Evolutionary conservation across 768 basidiomycete genomes (phyloP), one percentile per base, ranked within the genome.

Genomic region (Steccherinum ochraceum): DNA sequence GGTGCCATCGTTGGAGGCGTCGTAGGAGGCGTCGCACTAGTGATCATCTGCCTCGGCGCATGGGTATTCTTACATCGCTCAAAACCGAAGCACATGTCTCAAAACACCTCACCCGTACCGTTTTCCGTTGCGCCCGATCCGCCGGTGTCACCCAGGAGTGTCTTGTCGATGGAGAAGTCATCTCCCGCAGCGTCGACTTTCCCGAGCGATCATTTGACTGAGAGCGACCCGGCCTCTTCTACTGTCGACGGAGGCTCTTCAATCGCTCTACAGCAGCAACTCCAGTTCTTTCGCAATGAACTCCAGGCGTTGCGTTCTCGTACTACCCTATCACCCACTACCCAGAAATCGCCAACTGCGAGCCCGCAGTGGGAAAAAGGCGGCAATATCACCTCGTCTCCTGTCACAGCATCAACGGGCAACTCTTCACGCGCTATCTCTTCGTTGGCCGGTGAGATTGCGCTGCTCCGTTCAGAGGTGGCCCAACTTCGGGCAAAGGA

Each of bases 1-100:
- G 53, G 53, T 10, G 49, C 53, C 4, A 54, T 54, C 18, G 53
- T 54, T 18, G 53, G 53, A 19, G 53, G 53, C 1, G 49, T 50
- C 1, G 40, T 54, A 18, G 53, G 53, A 25, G 53, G 53, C 5
- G 40, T 51, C 20, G 53, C 45, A 10, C 18, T 54, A 10, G 27
- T 54, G 2, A 20, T 54, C 3, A 27, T 50, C 21, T 18, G 24
- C 7, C 16, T 40, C 12, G 7, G 46, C 24, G 45, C 25, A 12
- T 3, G 49, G 16, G 41, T 40, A 2, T 30, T 46, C 30, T 19
- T 45, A 3, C 20, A 49, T 16, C 21, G 49, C n/a, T 19, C 26
- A 5, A 26, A 40, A 11, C n/a, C 49, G 10, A 7, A 16, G 30
- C 7, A 7, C 7, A 7, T 35, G 16, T 7, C 30, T 7, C 7